phyloP scores from a whole-genome alignment of 2,329 filamentous ascomycete species.

The Bisporella sp. region DNA sequence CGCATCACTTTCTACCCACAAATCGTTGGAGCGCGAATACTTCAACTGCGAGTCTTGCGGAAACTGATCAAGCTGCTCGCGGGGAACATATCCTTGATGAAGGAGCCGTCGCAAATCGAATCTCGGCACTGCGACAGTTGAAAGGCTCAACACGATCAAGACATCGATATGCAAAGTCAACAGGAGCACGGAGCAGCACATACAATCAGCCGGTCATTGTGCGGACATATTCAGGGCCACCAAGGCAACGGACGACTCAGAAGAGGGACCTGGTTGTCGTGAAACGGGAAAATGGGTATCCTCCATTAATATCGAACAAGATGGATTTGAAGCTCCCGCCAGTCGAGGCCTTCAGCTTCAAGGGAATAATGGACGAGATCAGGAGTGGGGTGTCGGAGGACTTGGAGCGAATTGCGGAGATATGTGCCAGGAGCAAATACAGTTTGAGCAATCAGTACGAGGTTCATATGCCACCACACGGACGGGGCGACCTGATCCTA shows the following conservation, averaged over 20 bases:
- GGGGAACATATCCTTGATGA: slow-evolving; percentile 40
- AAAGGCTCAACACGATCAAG: slow-evolving; percentile 32
- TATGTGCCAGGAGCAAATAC: slow-evolving; percentile 58
- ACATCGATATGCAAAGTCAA: slow-evolving; percentile 49
- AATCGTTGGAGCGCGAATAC: slow-evolving; percentile 25
- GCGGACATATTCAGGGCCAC: slow-evolving; percentile 51
- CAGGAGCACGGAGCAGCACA: slow-evolving; percentile 46
- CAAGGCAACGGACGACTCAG: slow-evolving; percentile 27
- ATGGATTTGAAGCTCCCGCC: slow-evolving; percentile 46
- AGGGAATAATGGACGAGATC: slow-evolving; percentile 53
- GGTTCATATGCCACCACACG: slow-evolving; percentile 56
- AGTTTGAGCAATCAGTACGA: slow-evolving; percentile 62
- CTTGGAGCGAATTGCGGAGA: slow-evolving; percentile 59
- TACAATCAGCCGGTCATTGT: slow-evolving; percentile 62
- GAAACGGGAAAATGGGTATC: slow-evolving; percentile 20
- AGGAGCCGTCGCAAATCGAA: slow-evolving; percentile 47
- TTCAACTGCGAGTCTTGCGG: slow-evolving; percentile 24
- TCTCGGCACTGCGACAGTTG: slow-evolving; percentile 52
- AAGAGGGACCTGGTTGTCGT: slow-evolving; percentile 20
- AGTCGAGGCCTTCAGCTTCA: slow-evolving; percentile 58
- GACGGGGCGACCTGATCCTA: slow-evolving; percentile 45
- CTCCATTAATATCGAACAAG: slow-evolving; percentile 15
- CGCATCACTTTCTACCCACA: slow-evolving; percentile 25
- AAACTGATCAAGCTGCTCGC: slow-evolving; percentile 26
- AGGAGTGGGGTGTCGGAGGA: slow-evolving; percentile 45